Conservation (phyloP, 805 yeast species). For the Lipomyces spencermartinsiae region DNA sequence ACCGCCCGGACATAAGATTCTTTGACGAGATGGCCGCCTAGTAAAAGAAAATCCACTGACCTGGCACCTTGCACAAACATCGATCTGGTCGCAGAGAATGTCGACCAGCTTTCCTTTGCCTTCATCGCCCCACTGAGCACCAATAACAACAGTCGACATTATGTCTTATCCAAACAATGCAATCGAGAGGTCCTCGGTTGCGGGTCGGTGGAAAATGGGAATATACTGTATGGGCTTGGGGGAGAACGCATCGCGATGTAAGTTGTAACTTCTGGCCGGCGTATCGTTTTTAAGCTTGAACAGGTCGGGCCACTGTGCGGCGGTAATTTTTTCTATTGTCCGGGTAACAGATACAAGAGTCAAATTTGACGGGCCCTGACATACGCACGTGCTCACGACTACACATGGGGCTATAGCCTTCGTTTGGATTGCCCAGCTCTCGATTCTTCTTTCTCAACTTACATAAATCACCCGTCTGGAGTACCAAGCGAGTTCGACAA, state of each 20-base stretch:
- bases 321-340: constrained; percentile 3
- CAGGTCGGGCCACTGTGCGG: not conserved
- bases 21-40: not conserved
- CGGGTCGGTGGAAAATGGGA: constrained; percentile 6
- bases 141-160: constrained; percentile 79
- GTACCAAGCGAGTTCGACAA: constrained; percentile 35
- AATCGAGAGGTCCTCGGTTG: not conserved
- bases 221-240: constrained; percentile 1
- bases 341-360: not conserved
- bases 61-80: constrained; percentile 93
- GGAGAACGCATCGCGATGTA: constrained; percentile 24
- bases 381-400: constrained; percentile 9
- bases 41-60: constrained; percentile 21
- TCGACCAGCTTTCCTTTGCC: constrained; percentile 99
- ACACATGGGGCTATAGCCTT: constrained; percentile 5
- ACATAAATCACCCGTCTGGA: constrained; percentile 37
- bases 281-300: not conserved
- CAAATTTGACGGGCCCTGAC: not conserved
- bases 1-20: not conserved
- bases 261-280: constrained; percentile 5
- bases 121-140: constrained; percentile 99
- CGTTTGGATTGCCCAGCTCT: not conserved
- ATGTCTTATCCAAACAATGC: not conserved
- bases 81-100: constrained; percentile 90
- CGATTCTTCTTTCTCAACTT: constrained; percentile 15